Conservation (phyloP, 345 rosid genomes). For the Passiflora organensis region DNA sequence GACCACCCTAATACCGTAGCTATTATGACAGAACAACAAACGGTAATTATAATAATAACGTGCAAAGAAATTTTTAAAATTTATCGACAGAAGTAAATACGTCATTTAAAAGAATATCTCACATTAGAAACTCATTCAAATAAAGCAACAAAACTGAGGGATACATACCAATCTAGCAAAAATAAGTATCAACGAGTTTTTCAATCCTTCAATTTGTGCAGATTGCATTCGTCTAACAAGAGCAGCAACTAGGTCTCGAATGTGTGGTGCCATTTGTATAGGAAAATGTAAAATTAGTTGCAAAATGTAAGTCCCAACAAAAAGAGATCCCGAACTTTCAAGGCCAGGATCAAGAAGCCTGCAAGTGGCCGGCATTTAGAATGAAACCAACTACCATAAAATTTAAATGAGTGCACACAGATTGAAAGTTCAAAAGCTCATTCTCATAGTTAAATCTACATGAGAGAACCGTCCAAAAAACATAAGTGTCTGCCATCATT, state of each 20-base stretch:
- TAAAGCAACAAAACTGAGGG: too few species aligned
- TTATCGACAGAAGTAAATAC: too few species aligned
- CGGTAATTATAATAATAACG: not conserved
- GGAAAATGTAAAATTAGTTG: slow-evolving; percentile 94
- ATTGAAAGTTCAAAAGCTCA: not conserved
- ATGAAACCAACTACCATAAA: slow-evolving; percentile 6
- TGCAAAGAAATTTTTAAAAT: not conserved
- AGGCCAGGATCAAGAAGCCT: slow-evolving; percentile 87
- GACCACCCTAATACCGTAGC: not conserved
- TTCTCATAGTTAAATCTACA: not conserved
- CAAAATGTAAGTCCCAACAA: slow-evolving; percentile 79
- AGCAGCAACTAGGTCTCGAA: slow-evolving; percentile 67
- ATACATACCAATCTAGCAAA: slow-evolving; percentile 83
- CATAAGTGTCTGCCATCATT: too few species aligned
- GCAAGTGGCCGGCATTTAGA: slow-evolving; percentile 20
- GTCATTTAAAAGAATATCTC: too few species aligned
- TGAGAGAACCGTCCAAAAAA: not conserved
- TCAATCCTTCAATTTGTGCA: slow-evolving; percentile 66
- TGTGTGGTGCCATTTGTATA: slow-evolving; percentile 75
- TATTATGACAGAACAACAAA: not conserved
- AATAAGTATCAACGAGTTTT: slow-evolving; percentile 77
- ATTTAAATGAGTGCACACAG: not conserved
- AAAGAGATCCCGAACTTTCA: slow-evolving; percentile 92
- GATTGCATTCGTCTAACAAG: slow-evolving; percentile 86
- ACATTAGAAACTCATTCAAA: too few species aligned